Conservation (phyloP, 1,284 basidiomycete genomes). For the Trichosporon coremiiforme region DNA sequence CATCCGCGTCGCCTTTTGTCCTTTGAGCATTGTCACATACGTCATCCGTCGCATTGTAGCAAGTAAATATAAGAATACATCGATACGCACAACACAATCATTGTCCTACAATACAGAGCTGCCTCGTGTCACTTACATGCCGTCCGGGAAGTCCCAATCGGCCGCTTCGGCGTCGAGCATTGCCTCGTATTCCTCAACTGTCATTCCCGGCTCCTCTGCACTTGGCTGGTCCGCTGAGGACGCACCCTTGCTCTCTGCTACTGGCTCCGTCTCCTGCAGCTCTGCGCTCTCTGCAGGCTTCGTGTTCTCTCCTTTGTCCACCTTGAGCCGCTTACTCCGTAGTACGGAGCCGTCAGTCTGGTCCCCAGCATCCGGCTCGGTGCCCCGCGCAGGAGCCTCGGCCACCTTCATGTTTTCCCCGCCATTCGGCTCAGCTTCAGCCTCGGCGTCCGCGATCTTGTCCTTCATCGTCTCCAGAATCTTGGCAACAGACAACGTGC, state of each 20-base stretch:
- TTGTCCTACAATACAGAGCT: neutral
- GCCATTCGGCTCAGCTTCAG: neutral
- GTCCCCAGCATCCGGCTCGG: constrained; percentile 1
- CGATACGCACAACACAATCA: neutral
- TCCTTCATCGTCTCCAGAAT: constrained; percentile 50
- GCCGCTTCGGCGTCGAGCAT: constrained; percentile 43
- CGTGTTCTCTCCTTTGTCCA: neutral
- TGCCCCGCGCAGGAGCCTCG: neutral
- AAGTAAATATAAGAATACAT: neutral
- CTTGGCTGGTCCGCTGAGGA: neutral
- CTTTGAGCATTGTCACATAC: neutral
- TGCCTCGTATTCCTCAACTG: constrained; percentile 50
- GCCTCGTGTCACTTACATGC: too few relatives aligned
- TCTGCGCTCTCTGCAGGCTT: neutral
- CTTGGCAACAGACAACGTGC: constrained; percentile 43
- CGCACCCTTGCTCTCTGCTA: constrained; percentile 8
- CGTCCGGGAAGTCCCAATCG: constrained; percentile 37
- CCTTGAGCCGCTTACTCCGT: neutral
- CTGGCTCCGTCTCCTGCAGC: neutral
- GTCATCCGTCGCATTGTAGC: too few relatives aligned
- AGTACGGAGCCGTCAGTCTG: constrained; percentile 8
- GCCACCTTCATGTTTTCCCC: constrained; percentile 14
- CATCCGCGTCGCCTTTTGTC: too few relatives aligned
- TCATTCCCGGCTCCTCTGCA: constrained; percentile 26
- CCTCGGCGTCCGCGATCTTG: neutral